Evolutionary conservation across 148 eudicot species (phyloP).

Genomic region (Camellia lanceoleosa): DNA sequence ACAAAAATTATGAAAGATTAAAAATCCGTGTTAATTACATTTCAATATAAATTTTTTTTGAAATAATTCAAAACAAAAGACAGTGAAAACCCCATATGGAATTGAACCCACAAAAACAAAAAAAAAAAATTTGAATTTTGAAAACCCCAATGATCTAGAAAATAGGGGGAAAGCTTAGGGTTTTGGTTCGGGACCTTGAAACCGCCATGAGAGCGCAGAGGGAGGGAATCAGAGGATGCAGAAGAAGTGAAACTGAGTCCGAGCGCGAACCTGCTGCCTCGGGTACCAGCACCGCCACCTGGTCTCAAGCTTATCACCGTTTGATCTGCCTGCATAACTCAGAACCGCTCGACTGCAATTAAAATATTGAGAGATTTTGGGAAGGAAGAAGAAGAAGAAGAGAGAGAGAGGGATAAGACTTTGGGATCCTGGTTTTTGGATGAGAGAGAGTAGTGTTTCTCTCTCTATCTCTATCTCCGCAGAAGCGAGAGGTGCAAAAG

Average conservation of each 20-base stretch:
- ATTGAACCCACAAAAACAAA: background rate
- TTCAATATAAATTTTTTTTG: background rate
- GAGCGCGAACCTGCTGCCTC: slow-evolving; percentile 42
- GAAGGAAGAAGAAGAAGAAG: background rate
- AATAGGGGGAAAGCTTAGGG: background rate
- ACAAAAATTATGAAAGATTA: no score
- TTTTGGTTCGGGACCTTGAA: slow-evolving; percentile 38
- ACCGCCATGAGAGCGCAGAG: slow-evolving; percentile 60
- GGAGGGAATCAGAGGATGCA: slow-evolving; percentile 37
- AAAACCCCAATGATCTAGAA: slow-evolving; percentile 7
- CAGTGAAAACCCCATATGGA: no score
- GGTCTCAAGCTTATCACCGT: slow-evolving; percentile 85
- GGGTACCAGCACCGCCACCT: slow-evolving; percentile 59
- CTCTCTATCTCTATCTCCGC: background rate
- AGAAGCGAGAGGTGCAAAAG: no score
- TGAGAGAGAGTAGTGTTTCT: background rate
- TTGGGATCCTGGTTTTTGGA: background rate
- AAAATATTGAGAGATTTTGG: background rate
- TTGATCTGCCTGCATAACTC: slow-evolving; percentile 79
- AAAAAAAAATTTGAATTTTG: background rate
- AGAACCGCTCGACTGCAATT: background rate
- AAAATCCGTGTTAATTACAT: background rate
- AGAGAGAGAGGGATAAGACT: background rate
- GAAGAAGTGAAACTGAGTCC: slow-evolving; percentile 16
- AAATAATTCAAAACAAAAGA: no score